phyloP scores from a whole-genome alignment of 371 early-diverging fungal genomes.

The Saksenaea oblongispora region DNA sequence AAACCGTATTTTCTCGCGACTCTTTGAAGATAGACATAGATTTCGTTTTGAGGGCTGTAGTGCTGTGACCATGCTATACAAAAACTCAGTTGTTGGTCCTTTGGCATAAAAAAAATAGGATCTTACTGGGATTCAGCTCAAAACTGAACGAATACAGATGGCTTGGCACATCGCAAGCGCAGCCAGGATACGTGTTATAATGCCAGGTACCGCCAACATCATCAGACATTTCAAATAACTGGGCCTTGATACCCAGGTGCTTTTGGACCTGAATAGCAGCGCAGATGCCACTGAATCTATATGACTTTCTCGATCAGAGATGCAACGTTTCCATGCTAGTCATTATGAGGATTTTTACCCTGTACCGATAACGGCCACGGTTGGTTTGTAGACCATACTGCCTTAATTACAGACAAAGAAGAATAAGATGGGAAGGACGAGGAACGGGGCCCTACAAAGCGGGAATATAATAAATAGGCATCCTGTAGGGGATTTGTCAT shows the following conservation, averaged over 20 bases:
- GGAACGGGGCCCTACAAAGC: not conserved
- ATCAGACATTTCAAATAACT: conserved; percentile 49
- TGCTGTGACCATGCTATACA: conserved; percentile 48
- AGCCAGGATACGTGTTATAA: conserved; percentile 61
- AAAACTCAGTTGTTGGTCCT: not conserved
- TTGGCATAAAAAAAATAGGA: not conserved
- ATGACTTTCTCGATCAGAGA: not conserved
- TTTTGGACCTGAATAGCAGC: conserved; percentile 55
- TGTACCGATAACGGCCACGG: not conserved
- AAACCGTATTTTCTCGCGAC: conserved; percentile 51
- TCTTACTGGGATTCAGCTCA: conserved; percentile 48
- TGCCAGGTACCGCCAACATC: conserved; percentile 65
- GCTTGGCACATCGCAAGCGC: conserved; percentile 59
- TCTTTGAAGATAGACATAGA: conserved; percentile 46
- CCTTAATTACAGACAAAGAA: not conserved
- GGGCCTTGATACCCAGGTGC: conserved; percentile 38
- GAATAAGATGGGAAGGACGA: not conserved
- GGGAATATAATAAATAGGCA: not conserved
- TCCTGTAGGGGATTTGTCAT: not conserved
- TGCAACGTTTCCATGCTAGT: not conserved
- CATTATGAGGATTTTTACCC: not conserved
- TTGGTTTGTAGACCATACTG: not conserved
- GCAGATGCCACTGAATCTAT: conserved; percentile 56
- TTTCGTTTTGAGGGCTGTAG: conserved; percentile 46
- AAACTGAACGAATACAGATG: conserved; percentile 55